These are phyloP conservation scores for Trifolium subterraneum DNA, from an alignment of 306 rosid species.

Conservation along the genomic window DNA sequence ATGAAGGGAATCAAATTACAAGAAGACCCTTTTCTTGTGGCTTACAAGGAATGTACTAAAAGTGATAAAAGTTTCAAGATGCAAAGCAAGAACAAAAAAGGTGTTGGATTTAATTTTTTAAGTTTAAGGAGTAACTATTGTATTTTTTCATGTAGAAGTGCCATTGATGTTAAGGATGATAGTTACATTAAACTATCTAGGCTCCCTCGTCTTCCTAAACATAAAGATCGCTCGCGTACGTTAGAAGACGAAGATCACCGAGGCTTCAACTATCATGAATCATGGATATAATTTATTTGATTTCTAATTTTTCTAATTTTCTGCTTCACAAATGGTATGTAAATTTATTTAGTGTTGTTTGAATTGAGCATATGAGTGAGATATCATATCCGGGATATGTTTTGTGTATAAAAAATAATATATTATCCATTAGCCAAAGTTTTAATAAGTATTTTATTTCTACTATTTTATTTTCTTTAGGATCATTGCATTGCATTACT, in stretches of 20 bases:
- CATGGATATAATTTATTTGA: conserved; percentile 35
- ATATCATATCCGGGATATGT: conserved; percentile 20
- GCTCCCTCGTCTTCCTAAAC: conserved; percentile 57
- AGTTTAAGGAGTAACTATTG: conserved; percentile 47
- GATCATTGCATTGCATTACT: neutral
- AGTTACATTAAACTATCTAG: conserved; percentile 51
- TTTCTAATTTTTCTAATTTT: neutral
- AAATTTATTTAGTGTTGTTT: conserved; percentile 15
- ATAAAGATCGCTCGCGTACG: conserved; percentile 37
- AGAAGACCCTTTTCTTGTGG: conserved; percentile 84
- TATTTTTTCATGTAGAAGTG: conserved; percentile 65
- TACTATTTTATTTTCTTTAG: neutral
- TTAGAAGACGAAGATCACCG: conserved; percentile 28
- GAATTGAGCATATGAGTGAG: neutral
- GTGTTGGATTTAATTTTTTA: conserved; percentile 32
- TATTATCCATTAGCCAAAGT: neutral
- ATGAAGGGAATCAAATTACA: conserved; percentile 59
- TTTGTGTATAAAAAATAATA: neutral
- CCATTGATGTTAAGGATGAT: conserved; percentile 55
- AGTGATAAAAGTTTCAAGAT: conserved; percentile 44
- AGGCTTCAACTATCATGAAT: conserved; percentile 34
- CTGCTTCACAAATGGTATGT: neutral
- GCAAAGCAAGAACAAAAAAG: conserved; percentile 44
- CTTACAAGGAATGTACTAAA: conserved; percentile 77
- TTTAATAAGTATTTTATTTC: too few relatives aligned